Evolutionary conservation across 306 rosid genomes (phyloP), one percentile per base, ranked within the genome.

Genomic region (Quercus bicolor): DNA sequence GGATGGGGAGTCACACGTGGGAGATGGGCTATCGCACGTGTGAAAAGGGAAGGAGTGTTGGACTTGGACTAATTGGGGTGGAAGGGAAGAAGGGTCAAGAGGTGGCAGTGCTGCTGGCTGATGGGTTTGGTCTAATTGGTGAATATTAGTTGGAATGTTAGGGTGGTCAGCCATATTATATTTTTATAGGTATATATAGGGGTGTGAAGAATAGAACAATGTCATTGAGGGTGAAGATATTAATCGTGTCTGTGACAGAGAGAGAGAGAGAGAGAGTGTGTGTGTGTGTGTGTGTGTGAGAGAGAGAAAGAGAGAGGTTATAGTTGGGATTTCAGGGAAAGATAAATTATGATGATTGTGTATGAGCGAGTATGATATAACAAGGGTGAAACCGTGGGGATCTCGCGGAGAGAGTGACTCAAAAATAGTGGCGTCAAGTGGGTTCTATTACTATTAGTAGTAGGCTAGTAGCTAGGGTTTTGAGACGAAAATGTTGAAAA

Each of bases 321-420:
- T 15, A 26, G 18, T 43, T n/a, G 3, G 10, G 31, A 40, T 29
- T 29, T 13, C 16, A 7, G 40, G 70, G 20, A 15, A 65, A 31
- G 21, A 18, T 26, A 66, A 5, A 71, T 71, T 23, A 15, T 26
- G 7, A 24, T 72, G 62, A 1, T 29, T 51, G 34, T 20, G 3
- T 61, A 4, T 12, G 23, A 29, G 29, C 8, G 59, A 43, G 60
- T 11, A 15, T 56, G 20, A 68, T 73, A n/a, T 8, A 12, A 21
- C 45, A 54, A 81, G 81, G 79, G 83, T 73, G 53, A 82, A 83
- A 84, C 84, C 88, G 97, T 89, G 97, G 93, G 86, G 73, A 84
- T 13, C 28, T 89, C 90, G 90, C 57, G 89, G 93, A 56, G 11
- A 37, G 31, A 18, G 61, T 53, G 16, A 24, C 62, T 20, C 9